Evolutionary conservation across 1,139 yeast genomes (phyloP), one percentile per base, ranked within the genome.

Genomic region (Debaryomyces sp.): DNA sequence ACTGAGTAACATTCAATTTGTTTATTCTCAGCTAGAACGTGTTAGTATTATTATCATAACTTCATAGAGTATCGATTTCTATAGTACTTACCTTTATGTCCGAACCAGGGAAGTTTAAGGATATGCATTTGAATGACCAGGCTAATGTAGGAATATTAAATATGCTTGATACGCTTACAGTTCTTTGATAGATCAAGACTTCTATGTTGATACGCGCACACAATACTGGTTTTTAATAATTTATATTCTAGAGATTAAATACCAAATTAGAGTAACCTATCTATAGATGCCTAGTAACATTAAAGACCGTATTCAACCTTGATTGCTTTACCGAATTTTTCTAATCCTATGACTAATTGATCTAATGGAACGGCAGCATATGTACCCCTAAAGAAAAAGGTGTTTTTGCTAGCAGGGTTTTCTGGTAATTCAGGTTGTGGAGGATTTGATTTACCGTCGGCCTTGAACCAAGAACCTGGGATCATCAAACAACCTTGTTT

Each of bases 401-500:
- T 71, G 57, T 69, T 70, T 54, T 73, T 72, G 49, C 69, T 59
- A 41, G 54, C 65, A 18, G 74, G 69, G 49, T 62, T 59, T 18
- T 66, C 66, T 12, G 73, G 72, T 23, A 67, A 63, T 29, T 59
- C 65, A 38, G 67, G 66, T 58, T 81, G 91, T 22, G 87, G 84
- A n/a, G 80, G 80, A 48, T 61, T 63, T 21, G 78, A 67, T 53
- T 71, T 66, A 41, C 79, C 79, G 18, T 61, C 60, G 30, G 80
- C 76, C 62, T 78, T 76, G 76, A 91, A 91, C 96, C 96, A 91
- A 47, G 94, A 88, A 26, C 97, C 97, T 40, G 96, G 96, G 55
- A 89, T 85, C 81, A 91, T 76, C 62, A 89, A 77, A 54, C 87
- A 79, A 22, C 95, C 94, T 54, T 77, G 73, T 54, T 79, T 73